Evolutionary conservation across 225 moss, liverwort and hornwort genomes (phyloP), one percentile per base, ranked within the genome.

Genomic region (Neckera pumila): DNA sequence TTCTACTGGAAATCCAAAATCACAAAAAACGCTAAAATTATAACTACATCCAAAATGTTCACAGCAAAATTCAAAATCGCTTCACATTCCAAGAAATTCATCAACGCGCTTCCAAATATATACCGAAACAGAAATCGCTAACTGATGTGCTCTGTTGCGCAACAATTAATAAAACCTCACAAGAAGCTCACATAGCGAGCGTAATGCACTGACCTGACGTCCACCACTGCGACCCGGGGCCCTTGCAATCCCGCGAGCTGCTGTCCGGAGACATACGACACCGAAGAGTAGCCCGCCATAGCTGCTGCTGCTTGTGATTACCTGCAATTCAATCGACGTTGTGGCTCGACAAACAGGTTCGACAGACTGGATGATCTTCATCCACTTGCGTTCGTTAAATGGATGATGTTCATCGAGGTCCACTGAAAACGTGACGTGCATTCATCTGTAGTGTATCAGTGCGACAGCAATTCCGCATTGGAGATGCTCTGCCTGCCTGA

Each of bases 161-260:
- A 54, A 62, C 30, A 72, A 53, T 53, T 16, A 53, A 33, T 14
- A 72, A 72, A 82, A 66, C 22, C 40, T 67, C 49, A 73, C 72
- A 77, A 65, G 22, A 38, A 83, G 86, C 65, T 79, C 70, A 20
- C 4, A 51, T 15, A 11, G 61, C 34, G n/a, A 20, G 65, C 82
- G 25, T 65, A 13, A 36, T 84, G 57, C 51, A 88, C 90, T 34
- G 45, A 92, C 96, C 95, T 95, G 84, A 96, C 97, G n/a, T 95
- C 97, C 61, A 96, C 94, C 9, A 97, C 93, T 36, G 92, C 96
- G 7, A 95, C 84, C 33, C 86, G 89, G 38, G 87, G 86, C 9
- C 90, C 92, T 45, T 86, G 91, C 82, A 92, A 86, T 40, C 86
- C 85, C n/a, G 87, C 67, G 54, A 94, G 89, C 85, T 91, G 90